Conservation (phyloP, 768 basidiomycete species). For the Rhodotorula diobovata region DNA sequence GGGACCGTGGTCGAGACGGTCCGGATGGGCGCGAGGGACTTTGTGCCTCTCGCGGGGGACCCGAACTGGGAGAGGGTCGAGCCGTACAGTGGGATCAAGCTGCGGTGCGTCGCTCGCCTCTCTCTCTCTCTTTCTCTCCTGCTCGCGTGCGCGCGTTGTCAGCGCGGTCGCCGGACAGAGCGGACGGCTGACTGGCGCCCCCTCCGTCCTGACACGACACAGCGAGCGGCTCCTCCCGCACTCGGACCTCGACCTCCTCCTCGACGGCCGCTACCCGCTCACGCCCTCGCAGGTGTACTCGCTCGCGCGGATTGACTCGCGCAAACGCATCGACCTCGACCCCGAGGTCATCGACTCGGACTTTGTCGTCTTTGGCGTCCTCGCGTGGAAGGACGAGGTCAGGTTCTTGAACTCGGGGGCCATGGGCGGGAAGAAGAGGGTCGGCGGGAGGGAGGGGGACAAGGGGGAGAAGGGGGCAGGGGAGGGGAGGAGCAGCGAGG, state of each 20-base stretch:
- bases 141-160: conserved; percentile 9
- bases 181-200: not conserved
- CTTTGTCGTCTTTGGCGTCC: conserved; percentile 92
- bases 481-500: conserved; percentile 36
- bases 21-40: conserved; percentile 69
- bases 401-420: conserved; percentile 46
- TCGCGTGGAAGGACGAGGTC: conserved; percentile 81
- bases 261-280: conserved; percentile 77
- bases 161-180: not conserved
- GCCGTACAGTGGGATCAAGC: conserved; percentile 81
- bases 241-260: conserved; percentile 70
- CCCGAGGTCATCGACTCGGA: conserved; percentile 63
- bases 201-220: not conserved
- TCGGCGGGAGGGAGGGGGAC: conserved; percentile 38
- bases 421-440: conserved; percentile 42
- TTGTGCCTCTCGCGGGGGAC: conserved; percentile 66
- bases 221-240: conserved; percentile 67
- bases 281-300: conserved; percentile 87
- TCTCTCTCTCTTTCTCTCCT: not conserved
- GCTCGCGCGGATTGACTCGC: conserved; percentile 66
- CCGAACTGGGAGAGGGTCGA: conserved; percentile 72
- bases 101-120: conserved; percentile 58
- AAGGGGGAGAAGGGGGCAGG: conserved; percentile 40
- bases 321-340: conserved; percentile 81
- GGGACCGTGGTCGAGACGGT: conserved; percentile 66